Evolutionary conservation across 2,329 filamentous ascomycete species (phyloP).

Genomic region (Aspergillus fischeri): DNA sequence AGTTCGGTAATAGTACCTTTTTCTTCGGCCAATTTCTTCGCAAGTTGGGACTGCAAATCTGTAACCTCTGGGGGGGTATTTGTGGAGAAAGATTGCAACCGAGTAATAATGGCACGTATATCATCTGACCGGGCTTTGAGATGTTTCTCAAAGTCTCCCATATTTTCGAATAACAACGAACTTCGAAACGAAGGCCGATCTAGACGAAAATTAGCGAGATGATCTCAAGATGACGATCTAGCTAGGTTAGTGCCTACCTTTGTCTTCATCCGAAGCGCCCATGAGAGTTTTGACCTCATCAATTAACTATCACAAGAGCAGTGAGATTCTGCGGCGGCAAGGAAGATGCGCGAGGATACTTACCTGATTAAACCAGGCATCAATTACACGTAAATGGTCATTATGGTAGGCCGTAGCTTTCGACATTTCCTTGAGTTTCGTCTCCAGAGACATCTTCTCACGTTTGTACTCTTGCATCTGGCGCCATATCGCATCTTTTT

Average conservation of each 20-base stretch:
- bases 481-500: conserved; percentile 94
- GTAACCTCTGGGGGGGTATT: conserved; percentile 62
- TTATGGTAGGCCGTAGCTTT: conserved; percentile 79
- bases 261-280: conserved; percentile 24
- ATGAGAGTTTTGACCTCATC: conserved; percentile 45
- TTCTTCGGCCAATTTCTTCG: conserved; percentile 70
- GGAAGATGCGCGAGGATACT: conserved; percentile 25
- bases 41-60: conserved; percentile 70
- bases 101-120: conserved; percentile 70
- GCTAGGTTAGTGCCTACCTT: conserved; percentile 21
- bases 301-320: conserved; percentile 31
- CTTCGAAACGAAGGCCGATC: conserved; percentile 44
- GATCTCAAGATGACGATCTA: neutral
- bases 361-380: conserved; percentile 94
- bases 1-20: conserved; percentile 76
- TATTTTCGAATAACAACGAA: conserved; percentile 53
- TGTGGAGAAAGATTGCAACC: conserved; percentile 54
- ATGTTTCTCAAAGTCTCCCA: conserved; percentile 69
- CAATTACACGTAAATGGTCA: conserved; percentile 84
- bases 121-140: conserved; percentile 69
- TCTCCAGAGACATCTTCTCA: conserved; percentile 76
- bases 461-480: conserved; percentile 98
- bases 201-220: conserved; percentile 5
- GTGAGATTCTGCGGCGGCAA: conserved; percentile 12
- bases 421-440: conserved; percentile 73